Percentiles rank a stretch among this genome's conserved stretches.
Conservation (phyloP, 2,329 filamentous ascomycete genomes). For the Paecilomyces dactylethromorphus region DNA sequence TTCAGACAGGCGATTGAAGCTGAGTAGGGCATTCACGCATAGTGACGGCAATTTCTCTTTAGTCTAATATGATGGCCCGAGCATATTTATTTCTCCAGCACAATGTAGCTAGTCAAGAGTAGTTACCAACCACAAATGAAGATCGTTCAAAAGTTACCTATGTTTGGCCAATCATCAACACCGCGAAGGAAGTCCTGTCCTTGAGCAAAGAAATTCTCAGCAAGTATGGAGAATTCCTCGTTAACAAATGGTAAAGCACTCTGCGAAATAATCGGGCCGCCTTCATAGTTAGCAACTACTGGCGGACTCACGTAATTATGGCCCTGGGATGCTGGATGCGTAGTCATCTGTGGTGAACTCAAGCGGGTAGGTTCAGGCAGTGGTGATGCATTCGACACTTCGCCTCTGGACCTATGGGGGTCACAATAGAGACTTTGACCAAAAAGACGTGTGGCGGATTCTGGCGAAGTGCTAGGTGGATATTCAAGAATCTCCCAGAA, state of each 20-base stretch:
- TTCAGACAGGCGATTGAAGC: slow-evolving; percentile 24
- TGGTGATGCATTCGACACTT: slow-evolving; percentile 38
- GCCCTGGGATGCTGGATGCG: slow-evolving; percentile 13
- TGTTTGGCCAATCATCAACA: slow-evolving; percentile 29
- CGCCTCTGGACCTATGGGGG: slow-evolving; percentile 18
- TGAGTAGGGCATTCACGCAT: neutral
- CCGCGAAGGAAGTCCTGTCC: slow-evolving; percentile 36
- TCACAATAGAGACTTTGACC: slow-evolving; percentile 32
- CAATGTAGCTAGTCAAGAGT: neutral
- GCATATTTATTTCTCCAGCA: neutral
- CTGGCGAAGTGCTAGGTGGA: slow-evolving; percentile 34
- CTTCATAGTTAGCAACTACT: slow-evolving; percentile 9
- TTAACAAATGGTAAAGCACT: slow-evolving; percentile 21
- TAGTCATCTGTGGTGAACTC: slow-evolving; percentile 11
- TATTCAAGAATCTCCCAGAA: slow-evolving; percentile 47
- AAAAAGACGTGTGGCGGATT: slow-evolving; percentile 33
- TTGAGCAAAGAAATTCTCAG: slow-evolving; percentile 43
- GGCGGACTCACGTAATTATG: slow-evolving; percentile 5
- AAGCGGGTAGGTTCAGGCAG: slow-evolving; percentile 39
- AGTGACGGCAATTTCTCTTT: neutral
- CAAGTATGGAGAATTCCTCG: slow-evolving; percentile 41
- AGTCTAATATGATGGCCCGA: neutral
- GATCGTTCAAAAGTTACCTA: slow-evolving; percentile 22
- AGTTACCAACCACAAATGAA: neutral
- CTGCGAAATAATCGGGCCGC: slow-evolving; percentile 11